Evolutionary conservation across 1,139 yeast genomes (phyloP).

Genomic region (Candida pseudoviswanathii): DNA sequence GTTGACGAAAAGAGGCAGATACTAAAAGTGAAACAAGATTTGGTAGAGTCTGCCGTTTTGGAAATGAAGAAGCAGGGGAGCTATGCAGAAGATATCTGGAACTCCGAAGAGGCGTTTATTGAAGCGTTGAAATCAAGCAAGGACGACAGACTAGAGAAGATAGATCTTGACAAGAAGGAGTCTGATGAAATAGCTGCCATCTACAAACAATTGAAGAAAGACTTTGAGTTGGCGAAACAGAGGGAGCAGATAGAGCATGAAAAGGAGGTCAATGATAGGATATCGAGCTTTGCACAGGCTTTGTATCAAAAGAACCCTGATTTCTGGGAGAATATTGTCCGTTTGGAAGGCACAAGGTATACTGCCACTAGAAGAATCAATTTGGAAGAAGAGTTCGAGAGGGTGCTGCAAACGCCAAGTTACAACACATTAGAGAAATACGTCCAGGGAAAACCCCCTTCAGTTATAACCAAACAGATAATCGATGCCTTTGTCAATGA

Average conservation of each 20-base stretch:
- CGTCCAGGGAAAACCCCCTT: background rate
- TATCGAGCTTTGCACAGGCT: slow-evolving; percentile 22
- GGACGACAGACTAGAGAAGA: slow-evolving; percentile 31
- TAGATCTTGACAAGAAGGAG: slow-evolving; percentile 21
- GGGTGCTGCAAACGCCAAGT: slow-evolving; percentile 6
- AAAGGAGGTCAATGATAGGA: slow-evolving; percentile 14
- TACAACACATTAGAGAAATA: background rate
- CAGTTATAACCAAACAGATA: slow-evolving; percentile 2
- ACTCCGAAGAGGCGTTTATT: slow-evolving; percentile 23
- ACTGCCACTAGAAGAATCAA: background rate
- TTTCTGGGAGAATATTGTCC: slow-evolving; percentile 1
- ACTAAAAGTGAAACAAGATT: slow-evolving; percentile 60
- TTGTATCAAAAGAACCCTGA: slow-evolving; percentile 9
- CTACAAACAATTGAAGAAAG: slow-evolving; percentile 29
- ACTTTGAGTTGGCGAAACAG: slow-evolving; percentile 21
- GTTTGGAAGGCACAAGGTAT: slow-evolving; percentile 1
- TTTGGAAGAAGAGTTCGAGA: slow-evolving; percentile 1
- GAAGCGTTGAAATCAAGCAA: slow-evolving; percentile 18
- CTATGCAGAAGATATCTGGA: slow-evolving; percentile 19
- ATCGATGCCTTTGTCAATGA: slow-evolving; percentile 8
- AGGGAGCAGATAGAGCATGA: slow-evolving; percentile 15
- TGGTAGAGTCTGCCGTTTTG: slow-evolving; percentile 54
- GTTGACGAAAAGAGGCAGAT: slow-evolving; percentile 63
- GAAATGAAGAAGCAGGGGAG: slow-evolving; percentile 25
- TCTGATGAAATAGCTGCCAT: slow-evolving; percentile 28